Evolutionary conservation across 1,284 basidiomycete genomes (phyloP).

Genomic region (Ganoderma resinaceum): DNA sequence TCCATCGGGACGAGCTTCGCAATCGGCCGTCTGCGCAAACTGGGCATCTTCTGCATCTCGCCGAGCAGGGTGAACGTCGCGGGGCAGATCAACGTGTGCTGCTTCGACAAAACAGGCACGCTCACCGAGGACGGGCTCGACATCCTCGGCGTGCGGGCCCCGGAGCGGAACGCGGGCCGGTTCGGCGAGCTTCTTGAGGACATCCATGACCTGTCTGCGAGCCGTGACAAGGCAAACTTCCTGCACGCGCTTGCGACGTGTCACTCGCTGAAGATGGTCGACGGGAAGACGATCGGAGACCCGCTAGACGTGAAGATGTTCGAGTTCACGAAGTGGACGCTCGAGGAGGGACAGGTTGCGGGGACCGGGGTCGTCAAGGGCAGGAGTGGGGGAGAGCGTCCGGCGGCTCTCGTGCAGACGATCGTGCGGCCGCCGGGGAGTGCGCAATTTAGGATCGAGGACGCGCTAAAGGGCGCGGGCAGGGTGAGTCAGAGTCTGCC

Average conservation of each 20-base stretch:
- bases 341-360: constrained; percentile 88
- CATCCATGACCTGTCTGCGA: constrained; percentile 75
- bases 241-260: constrained; percentile 96
- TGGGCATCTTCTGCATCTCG: constrained; percentile 96
- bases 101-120: constrained; percentile 99
- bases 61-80: constrained; percentile 96
- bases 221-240: constrained; percentile 81
- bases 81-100: constrained; percentile 97
- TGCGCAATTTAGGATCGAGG: constrained; percentile 89
- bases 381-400: constrained; percentile 69
- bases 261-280: constrained; percentile 93
- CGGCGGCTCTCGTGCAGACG: constrained; percentile 93
- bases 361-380: constrained; percentile 76
- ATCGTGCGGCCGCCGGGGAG: constrained; percentile 96
- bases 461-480: constrained; percentile 84
- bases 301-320: constrained; percentile 99
- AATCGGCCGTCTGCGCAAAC: constrained; percentile 87
- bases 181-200: constrained; percentile 94
- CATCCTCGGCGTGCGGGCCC: constrained; percentile 89
- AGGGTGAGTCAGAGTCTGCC: constrained; percentile 58
- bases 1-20: constrained; percentile 99
- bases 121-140: constrained; percentile 98
- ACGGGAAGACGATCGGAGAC: constrained; percentile 92
- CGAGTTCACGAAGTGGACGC: constrained; percentile 93
- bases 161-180: constrained; percentile 75